Evolutionary conservation across 208 protist species (phyloP).

Genomic region (Leishmania aethiopica): DNA sequence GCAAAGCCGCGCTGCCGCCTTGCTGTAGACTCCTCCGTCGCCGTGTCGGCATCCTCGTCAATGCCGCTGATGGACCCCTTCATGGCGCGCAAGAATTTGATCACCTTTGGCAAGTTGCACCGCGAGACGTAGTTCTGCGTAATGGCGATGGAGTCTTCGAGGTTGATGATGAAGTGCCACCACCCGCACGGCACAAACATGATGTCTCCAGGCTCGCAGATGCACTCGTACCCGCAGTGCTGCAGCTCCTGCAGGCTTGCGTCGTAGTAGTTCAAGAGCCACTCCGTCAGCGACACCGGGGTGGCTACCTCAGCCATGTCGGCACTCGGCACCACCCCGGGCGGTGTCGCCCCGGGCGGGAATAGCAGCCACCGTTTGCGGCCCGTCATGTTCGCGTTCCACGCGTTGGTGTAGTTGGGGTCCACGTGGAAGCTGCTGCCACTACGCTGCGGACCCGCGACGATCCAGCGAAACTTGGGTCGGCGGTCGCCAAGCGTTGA

Average conservation of each 20-base stretch:
- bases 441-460: conserved; percentile 78
- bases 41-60: conserved; percentile 76
- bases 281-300: conserved; percentile 89
- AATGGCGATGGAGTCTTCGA: conserved; percentile 85
- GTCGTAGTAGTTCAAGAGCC: conserved; percentile 89
- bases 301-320: conserved; percentile 89
- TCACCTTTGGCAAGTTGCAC: conserved; percentile 70
- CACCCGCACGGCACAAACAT: conserved; percentile 91
- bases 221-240: conserved; percentile 76
- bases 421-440: conserved; percentile 92
- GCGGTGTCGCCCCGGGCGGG: conserved; percentile 71
- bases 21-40: conserved; percentile 44
- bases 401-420: conserved; percentile 88
- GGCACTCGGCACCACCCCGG: conserved; percentile 73
- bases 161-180: conserved; percentile 93
- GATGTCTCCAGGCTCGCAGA: conserved; percentile 88
- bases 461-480: conserved; percentile 91
- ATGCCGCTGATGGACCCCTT: conserved; percentile 87
- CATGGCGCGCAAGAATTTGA: conserved; percentile 86
- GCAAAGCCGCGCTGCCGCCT: conserved; percentile 57
- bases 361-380: conserved; percentile 91
- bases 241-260: conserved; percentile 64
- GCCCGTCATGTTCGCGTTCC: conserved; percentile 90
- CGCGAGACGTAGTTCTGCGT: conserved; percentile 92
- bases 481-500: conserved; percentile 60